Percentiles rank a stretch among this genome's conserved stretches.
These are phyloP conservation scores for Acanthamoeba triangularis DNA, from an alignment of 208 protist genomes.

Conservation along the genomic window DNA sequence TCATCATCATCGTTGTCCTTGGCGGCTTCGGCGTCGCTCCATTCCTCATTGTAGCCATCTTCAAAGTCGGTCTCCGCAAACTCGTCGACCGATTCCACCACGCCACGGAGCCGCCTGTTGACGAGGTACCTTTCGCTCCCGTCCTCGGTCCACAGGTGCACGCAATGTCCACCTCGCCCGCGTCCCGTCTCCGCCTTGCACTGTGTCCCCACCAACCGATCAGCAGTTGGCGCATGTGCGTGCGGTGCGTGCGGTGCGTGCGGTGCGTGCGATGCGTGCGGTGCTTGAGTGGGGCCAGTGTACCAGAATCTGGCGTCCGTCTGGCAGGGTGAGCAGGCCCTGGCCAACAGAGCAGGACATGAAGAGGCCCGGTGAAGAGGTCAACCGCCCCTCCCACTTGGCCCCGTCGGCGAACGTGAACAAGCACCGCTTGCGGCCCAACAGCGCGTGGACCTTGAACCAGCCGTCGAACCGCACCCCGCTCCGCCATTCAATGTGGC, in stretches of 20 bases:
- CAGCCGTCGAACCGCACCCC: background rate
- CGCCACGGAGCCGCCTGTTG: background rate
- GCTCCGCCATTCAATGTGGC: background rate
- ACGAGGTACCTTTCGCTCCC: background rate
- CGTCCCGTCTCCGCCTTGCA: background rate
- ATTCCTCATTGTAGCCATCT: background rate
- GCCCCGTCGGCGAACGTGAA: background rate
- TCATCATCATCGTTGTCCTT: background rate
- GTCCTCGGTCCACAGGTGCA: constrained; percentile 9
- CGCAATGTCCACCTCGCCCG: background rate
- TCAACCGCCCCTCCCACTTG: background rate
- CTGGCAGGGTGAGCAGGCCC: background rate
- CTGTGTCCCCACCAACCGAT: background rate
- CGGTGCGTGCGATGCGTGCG: background rate
- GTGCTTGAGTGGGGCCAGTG: too few species aligned
- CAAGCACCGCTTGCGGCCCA: background rate
- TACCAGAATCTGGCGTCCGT: too few species aligned
- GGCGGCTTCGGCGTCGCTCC: background rate
- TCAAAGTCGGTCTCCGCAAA: background rate
- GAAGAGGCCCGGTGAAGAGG: rapidly evolving
- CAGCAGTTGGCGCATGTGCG: background rate
- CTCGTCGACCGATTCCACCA: background rate
- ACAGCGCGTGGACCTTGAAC: background rate
- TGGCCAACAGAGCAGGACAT: rapidly evolving
- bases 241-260: background rate